Conservation (phyloP, 495 filamentous ascomycete genomes). For the Penicillium herquei region DNA sequence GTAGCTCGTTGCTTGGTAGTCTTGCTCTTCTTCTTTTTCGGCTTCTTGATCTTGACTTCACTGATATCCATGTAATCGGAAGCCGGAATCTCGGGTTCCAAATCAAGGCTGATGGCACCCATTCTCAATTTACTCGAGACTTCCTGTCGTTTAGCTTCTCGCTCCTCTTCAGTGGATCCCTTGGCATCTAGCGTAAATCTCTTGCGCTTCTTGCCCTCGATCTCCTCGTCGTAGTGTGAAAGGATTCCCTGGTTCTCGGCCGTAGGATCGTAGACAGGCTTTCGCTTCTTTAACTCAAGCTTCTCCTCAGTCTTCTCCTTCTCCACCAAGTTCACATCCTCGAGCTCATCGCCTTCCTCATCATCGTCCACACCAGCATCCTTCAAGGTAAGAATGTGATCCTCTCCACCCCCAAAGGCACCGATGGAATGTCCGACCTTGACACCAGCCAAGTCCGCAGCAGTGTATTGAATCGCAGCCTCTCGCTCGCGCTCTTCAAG, state of each 20-base stretch:
- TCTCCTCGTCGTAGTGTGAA: conserved; percentile 92
- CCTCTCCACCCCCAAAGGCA: conserved; percentile 71
- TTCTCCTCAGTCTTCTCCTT: conserved; percentile 73
- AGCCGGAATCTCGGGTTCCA: conserved; percentile 58
- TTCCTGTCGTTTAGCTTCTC: conserved; percentile 56
- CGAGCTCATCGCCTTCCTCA: conserved; percentile 88
- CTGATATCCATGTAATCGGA: conserved; percentile 89
- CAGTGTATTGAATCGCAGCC: conserved; percentile 61
- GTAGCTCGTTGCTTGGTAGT: conserved; percentile 63
- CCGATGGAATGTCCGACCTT: conserved; percentile 84
- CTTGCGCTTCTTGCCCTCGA: conserved; percentile 87
- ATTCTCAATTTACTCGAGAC: conserved; percentile 60
- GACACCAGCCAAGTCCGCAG: conserved; percentile 80
- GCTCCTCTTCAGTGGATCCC: conserved; percentile 64
- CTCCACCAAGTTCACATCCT: conserved; percentile 76
- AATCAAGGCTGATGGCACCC: conserved; percentile 73
- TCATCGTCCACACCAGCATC: conserved; percentile 85
- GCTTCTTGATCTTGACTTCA: conserved; percentile 86
- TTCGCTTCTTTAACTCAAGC: conserved; percentile 86
- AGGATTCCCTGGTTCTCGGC: conserved; percentile 68
- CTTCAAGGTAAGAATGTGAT: conserved; percentile 86
- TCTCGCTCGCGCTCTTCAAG: conserved; percentile 60
- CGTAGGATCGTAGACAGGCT: conserved; percentile 81
- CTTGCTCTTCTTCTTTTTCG: conserved; percentile 88
- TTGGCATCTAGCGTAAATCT: conserved; percentile 78